These are phyloP conservation scores for Isoetes taiwanensis DNA, from an alignment of 75 land plant genomes.

Conservation along the genomic window DNA sequence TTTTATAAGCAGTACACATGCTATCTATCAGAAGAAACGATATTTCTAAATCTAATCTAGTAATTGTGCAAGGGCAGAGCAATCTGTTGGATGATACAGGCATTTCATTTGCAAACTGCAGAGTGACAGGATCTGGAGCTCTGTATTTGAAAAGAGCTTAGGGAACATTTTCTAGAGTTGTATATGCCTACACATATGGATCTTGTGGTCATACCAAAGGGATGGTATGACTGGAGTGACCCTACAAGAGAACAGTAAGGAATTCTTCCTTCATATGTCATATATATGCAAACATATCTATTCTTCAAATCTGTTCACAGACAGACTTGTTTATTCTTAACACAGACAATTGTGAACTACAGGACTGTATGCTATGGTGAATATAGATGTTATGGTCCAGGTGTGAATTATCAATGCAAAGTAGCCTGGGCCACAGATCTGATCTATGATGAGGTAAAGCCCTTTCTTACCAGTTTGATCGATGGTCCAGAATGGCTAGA, in stretches of 20 bases:
- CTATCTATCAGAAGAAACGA: no score
- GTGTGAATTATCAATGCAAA: slow-evolving; percentile 18
- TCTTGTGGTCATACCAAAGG: slow-evolving; percentile 14
- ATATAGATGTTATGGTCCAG: slow-evolving; percentile 24
- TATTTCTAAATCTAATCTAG: no score
- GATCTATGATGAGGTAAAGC: slow-evolving; percentile 12
- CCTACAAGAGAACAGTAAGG: slow-evolving; percentile 18
- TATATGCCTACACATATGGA: slow-evolving; percentile 24
- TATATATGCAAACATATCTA: no score
- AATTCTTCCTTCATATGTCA: background rate
- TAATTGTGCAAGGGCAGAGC: no score
- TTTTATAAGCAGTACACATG: no score
- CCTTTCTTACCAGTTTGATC: slow-evolving; percentile 20
- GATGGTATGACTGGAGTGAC: slow-evolving; percentile 28
- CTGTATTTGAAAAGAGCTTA: slow-evolving; percentile 26
- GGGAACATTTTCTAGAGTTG: slow-evolving; percentile 34
- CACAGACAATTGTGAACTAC: background rate
- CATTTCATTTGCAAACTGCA: slow-evolving; percentile 23
- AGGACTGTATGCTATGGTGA: slow-evolving; percentile 28
- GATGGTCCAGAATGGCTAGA: slow-evolving; percentile 25
- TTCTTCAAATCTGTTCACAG: background rate
- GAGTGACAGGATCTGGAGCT: slow-evolving; percentile 18
- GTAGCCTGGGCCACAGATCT: slow-evolving; percentile 12
- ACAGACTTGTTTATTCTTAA: background rate
- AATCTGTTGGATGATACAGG: slow-evolving; percentile 21